Percentiles rank a stretch among this genome's conserved stretches.
phyloP scores from a whole-genome alignment of 495 filamentous ascomycete species.

The Penicillium pancosmium region DNA sequence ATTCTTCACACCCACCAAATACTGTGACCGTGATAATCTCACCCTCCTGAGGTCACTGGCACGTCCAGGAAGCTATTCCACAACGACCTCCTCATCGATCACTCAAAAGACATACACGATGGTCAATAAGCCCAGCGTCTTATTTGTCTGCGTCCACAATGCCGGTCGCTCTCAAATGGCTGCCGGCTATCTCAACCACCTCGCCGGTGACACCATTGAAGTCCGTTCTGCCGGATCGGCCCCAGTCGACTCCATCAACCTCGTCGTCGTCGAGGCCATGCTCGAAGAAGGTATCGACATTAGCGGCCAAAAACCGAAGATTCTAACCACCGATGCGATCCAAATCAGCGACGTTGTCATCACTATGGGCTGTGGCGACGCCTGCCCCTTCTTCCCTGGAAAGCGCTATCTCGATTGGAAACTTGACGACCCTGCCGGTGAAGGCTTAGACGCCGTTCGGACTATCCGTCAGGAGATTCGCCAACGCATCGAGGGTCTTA shows the following conservation, averaged over 20 bases:
- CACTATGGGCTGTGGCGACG: constrained; percentile 36
- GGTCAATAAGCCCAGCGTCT: constrained; percentile 28
- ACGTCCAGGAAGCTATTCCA: constrained; percentile 16
- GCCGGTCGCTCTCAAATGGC: constrained; percentile 38
- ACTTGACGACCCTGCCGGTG: constrained; percentile 30
- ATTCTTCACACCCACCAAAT: constrained; percentile 13
- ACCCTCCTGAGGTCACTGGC: constrained; percentile 6
- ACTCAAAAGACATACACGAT: constrained; percentile 20
- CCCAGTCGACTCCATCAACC: constrained; percentile 31
- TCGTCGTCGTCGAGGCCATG: constrained; percentile 32
- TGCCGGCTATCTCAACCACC: constrained; percentile 28
- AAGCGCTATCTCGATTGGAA: constrained; percentile 35
- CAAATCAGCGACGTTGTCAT: constrained; percentile 32
- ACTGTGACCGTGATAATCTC: constrained; percentile 15
- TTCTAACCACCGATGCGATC: constrained; percentile 28
- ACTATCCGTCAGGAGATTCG: constrained; percentile 26
- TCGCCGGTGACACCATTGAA: constrained; percentile 30
- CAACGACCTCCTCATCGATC: constrained; percentile 3
- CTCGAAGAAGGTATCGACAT: constrained; percentile 37
- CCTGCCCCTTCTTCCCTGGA: constrained; percentile 31
- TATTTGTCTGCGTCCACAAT: constrained; percentile 37
- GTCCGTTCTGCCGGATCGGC: constrained; percentile 34
- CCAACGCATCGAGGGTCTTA: constrained; percentile 23
- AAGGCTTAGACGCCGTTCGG: constrained; percentile 27
- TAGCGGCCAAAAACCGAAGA: constrained; percentile 27